phyloP scores from a whole-genome alignment of 176 grass and related monocot genomes.

The Musa beccarii region DNA sequence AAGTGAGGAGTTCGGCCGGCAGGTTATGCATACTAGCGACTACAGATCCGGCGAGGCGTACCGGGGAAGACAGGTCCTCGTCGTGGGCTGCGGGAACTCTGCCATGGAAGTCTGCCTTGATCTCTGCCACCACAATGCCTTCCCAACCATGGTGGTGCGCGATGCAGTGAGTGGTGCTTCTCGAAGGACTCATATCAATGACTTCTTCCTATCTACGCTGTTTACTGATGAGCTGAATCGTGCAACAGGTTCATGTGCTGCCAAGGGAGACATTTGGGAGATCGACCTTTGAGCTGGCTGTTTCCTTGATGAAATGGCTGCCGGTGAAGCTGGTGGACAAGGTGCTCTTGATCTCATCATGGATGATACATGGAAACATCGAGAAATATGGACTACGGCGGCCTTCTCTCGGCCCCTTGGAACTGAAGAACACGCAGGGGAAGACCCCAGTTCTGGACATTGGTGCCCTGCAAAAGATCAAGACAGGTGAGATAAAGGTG shows the following conservation, averaged over 20 bases:
- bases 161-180: slow-evolving; percentile 14
- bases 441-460: slow-evolving; percentile 41
- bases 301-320: slow-evolving; percentile 28
- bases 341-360: slow-evolving; percentile 21
- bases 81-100: slow-evolving; percentile 39
- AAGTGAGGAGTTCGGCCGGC: slow-evolving; percentile 1
- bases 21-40: slow-evolving; percentile 25
- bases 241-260: slow-evolving; percentile 26
- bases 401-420: slow-evolving; percentile 23
- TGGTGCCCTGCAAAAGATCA: slow-evolving; percentile 32
- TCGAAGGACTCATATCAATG: too few relatives aligned
- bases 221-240: not conserved
- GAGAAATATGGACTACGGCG: slow-evolving; percentile 25
- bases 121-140: slow-evolving; percentile 40
- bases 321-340: slow-evolving; percentile 28
- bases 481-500: slow-evolving; percentile 32
- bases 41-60: slow-evolving; percentile 36
- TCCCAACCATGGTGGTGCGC: slow-evolving; percentile 33
- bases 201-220: too few relatives aligned
- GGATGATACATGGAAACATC: slow-evolving; percentile 21
- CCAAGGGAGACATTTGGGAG: slow-evolving; percentile 32
- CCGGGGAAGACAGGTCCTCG: slow-evolving; percentile 30
- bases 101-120: slow-evolving; percentile 42
- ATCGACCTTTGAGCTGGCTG: slow-evolving; percentile 29
- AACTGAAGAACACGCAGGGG: slow-evolving; percentile 31